These are phyloP conservation scores for Coemansia aciculifera DNA, from an alignment of 192 early-diverging fungal genomes.

Conservation along the genomic window DNA sequence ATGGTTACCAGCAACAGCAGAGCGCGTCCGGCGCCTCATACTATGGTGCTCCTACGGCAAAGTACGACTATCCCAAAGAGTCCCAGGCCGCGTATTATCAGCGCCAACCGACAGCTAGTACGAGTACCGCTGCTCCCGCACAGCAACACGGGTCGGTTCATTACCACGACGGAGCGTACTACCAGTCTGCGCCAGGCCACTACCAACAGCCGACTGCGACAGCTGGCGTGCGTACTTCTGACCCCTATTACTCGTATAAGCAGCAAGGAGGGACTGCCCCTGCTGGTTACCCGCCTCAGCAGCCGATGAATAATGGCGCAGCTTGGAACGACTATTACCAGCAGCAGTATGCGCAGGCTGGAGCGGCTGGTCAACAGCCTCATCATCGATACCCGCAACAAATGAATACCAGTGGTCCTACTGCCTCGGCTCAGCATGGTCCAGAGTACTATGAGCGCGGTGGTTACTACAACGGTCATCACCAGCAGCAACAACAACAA, in stretches of 20 bases:
- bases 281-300: neutral
- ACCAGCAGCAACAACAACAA: slow-evolving; percentile 1
- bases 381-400: slow-evolving; percentile 9
- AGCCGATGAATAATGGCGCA: neutral
- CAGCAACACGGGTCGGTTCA: slow-evolving; percentile 8
- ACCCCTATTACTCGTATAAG: slow-evolving; percentile 2
- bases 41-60: neutral
- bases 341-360: slow-evolving; percentile 20
- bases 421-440: neutral
- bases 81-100: slow-evolving; percentile 24
- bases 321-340: slow-evolving; percentile 35
- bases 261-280: neutral
- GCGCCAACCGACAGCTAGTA: slow-evolving; percentile 6
- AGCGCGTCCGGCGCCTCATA: neutral
- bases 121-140: neutral
- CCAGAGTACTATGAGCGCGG: slow-evolving; percentile 28
- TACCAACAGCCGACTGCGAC: neutral
- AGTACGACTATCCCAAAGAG: slow-evolving; percentile 17
- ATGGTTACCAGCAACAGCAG: slow-evolving; percentile 9
- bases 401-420: neutral
- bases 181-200: neutral
- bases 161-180: slow-evolving; percentile 8
- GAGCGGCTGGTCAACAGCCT: slow-evolving; percentile 8
- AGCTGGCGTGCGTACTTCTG: neutral
- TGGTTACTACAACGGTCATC: slow-evolving; percentile 16